Percentiles rank a stretch among this genome's conserved stretches.
phyloP scores from a whole-genome alignment of 768 basidiomycete species.

The Leccinellum rugosiceps region DNA sequence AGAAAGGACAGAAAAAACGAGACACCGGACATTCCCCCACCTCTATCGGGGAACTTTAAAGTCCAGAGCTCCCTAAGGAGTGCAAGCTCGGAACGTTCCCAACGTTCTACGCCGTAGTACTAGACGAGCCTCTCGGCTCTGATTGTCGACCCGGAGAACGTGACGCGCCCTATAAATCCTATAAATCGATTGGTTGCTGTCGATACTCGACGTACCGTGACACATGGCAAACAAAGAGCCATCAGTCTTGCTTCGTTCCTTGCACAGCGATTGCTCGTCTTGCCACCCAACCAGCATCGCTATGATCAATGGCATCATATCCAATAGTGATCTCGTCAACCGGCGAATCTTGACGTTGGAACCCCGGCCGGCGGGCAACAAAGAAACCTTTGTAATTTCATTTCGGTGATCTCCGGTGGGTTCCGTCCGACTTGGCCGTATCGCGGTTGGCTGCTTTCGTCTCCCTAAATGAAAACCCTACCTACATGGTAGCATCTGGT shows the following conservation, averaged over 20 bases:
- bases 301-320: neutral
- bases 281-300: neutral
- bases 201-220: neutral
- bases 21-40: neutral
- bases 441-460: slow-evolving; percentile 1
- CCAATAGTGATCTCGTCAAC: neutral
- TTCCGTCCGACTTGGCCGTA: slow-evolving; percentile 8
- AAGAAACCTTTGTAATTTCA: slow-evolving; percentile 16
- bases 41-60: neutral
- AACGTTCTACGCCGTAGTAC: neutral
- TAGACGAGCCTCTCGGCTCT: neutral
- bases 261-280: slow-evolving; percentile 9
- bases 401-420: slow-evolving; percentile 23
- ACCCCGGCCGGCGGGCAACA: neutral
- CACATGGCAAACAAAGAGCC: neutral
- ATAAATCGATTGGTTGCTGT: neutral
- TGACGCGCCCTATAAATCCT: neutral
- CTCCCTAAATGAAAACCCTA: neutral
- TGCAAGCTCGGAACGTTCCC: neutral
- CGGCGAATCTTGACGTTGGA: slow-evolving; percentile 1
- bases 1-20: neutral
- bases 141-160: neutral
- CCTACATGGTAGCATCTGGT: neutral
- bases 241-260: neutral
- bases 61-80: neutral